Percentiles rank a stretch among this genome's conserved stretches.
Evolutionary conservation across 208 protist genomes (phyloP).

Genomic region (Zelonia costaricensis): DNA sequence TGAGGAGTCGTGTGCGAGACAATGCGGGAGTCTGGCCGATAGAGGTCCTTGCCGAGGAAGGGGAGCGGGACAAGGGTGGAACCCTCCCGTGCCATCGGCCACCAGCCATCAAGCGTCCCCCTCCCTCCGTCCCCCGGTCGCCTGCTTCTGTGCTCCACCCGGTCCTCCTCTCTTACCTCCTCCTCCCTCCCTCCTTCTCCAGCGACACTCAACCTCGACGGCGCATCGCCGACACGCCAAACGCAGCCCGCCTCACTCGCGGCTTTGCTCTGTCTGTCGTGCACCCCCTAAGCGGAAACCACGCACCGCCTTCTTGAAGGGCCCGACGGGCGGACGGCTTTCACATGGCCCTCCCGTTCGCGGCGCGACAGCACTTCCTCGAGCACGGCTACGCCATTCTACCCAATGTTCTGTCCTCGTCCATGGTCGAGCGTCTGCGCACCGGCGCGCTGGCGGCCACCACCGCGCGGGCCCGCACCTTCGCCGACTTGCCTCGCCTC

Average conservation of each 20-base stretch:
- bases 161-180: too few species aligned
- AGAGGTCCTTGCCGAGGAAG: too few species aligned
- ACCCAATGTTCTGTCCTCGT: slow-evolving; percentile 34
- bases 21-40: too few species aligned
- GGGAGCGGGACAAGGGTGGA: too few species aligned
- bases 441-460: slow-evolving; percentile 43
- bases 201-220: background rate
- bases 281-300: background rate
- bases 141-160: background rate
- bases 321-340: too few species aligned
- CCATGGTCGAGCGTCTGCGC: slow-evolving; percentile 43
- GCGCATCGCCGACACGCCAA: background rate
- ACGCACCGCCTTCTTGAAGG: too few species aligned
- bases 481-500: slow-evolving; percentile 69
- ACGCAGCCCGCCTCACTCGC: background rate
- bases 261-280: background rate
- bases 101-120: too few species aligned
- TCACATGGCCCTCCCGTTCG: slow-evolving; percentile 46
- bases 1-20: too few species aligned
- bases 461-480: slow-evolving; percentile 47
- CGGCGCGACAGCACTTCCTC: slow-evolving; percentile 73
- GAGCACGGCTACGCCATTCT: slow-evolving; percentile 81
- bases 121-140: too few species aligned
- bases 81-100: too few species aligned
- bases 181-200: background rate